phyloP scores from a whole-genome alignment of 768 basidiomycete species.

The Psilocybe sp. region DNA sequence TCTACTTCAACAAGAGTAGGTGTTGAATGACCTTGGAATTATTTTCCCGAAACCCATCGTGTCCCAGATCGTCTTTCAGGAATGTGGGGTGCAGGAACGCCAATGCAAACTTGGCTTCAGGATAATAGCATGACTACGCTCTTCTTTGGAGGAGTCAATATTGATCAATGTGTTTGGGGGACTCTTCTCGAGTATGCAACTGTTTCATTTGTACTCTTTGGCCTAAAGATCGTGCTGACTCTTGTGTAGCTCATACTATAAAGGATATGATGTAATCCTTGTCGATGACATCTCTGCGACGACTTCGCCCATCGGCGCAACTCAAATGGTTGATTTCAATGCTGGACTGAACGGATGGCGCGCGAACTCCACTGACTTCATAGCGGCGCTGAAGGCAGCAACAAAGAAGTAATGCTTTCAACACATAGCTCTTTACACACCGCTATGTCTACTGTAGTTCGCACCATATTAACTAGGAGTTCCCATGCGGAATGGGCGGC shows the following conservation, averaged over 20 bases:
- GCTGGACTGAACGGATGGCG: conserved; percentile 26
- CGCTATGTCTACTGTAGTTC: too few species aligned
- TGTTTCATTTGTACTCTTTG: not conserved
- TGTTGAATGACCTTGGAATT: not conserved
- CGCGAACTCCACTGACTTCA: conserved; percentile 26
- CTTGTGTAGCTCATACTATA: conserved; percentile 25
- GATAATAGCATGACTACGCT: conserved; percentile 30
- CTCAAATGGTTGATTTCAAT: conserved; percentile 29
- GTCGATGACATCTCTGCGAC: conserved; percentile 31
- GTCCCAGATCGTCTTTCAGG: conserved; percentile 26
- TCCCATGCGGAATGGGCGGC: too few species aligned
- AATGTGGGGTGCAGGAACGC: conserved; percentile 32
- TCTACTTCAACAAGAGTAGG: conserved; percentile 33
- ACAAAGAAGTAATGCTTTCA: conserved; percentile 1
- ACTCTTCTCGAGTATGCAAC: conserved; percentile 25
- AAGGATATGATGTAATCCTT: conserved; percentile 32
- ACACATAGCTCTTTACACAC: too few species aligned
- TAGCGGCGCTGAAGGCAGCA: conserved; percentile 15
- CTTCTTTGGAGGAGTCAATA: conserved; percentile 32
- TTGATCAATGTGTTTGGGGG: conserved; percentile 33
- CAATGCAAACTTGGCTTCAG: conserved; percentile 30
- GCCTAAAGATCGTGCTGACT: not conserved
- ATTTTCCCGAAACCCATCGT: not conserved
- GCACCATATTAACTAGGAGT: too few species aligned
- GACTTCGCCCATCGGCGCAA: conserved; percentile 26